Evolutionary conservation across 2,329 filamentous ascomycete genomes (phyloP).

Genomic region (Cladophialophora chaetospira): DNA sequence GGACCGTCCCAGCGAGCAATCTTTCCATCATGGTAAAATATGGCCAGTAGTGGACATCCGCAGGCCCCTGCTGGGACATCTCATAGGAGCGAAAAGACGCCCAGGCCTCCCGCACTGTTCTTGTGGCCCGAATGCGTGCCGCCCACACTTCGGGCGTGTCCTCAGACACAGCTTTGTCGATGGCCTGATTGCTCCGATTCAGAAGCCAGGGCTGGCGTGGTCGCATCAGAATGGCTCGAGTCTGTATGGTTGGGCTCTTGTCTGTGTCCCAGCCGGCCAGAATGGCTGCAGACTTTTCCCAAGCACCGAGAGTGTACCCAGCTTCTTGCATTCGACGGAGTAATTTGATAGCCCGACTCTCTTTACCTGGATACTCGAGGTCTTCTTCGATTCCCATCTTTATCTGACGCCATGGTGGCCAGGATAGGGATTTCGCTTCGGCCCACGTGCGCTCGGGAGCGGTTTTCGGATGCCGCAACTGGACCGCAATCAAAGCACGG

Average conservation of each 20-base stretch:
- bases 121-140: slow-evolving; percentile 60
- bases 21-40: slow-evolving; percentile 62
- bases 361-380: slow-evolving; percentile 58
- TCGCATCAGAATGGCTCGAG: slow-evolving; percentile 47
- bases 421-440: slow-evolving; percentile 59
- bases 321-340: slow-evolving; percentile 60
- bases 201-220: slow-evolving; percentile 26
- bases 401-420: slow-evolving; percentile 68
- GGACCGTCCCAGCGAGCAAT: slow-evolving; percentile 46
- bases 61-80: slow-evolving; percentile 43
- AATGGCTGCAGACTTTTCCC: slow-evolving; percentile 58
- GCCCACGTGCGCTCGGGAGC: slow-evolving; percentile 59
- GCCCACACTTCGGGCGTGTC: slow-evolving; percentile 52
- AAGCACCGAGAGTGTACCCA: slow-evolving; percentile 55
- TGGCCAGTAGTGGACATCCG: slow-evolving; percentile 28
- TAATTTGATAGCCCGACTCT: slow-evolving; percentile 58
- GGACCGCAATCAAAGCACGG: slow-evolving; percentile 56
- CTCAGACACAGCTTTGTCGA: slow-evolving; percentile 5
- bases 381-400: slow-evolving; percentile 62
- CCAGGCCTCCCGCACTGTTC: slow-evolving; percentile 66
- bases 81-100: slow-evolving; percentile 63
- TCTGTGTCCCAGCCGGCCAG: slow-evolving; percentile 66
- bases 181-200: slow-evolving; percentile 25
- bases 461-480: slow-evolving; percentile 61
- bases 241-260: slow-evolving; percentile 64